Evolutionary conservation across 2,329 filamentous ascomycete genomes (phyloP), one percentile per base, ranked within the genome.

Genomic region (Botryotinia globosa): DNA sequence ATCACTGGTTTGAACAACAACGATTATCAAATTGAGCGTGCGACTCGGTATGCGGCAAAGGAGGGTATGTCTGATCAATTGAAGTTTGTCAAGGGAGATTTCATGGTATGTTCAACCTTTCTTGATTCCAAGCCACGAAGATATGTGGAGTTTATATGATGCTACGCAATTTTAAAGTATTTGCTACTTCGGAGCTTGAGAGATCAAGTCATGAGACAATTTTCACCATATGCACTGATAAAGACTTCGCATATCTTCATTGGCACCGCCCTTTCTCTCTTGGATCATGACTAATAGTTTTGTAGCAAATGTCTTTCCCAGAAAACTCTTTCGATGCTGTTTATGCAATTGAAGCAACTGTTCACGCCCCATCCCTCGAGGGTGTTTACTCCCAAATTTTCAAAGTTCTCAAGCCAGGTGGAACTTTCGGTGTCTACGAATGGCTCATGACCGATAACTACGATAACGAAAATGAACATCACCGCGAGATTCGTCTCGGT

Each of bases 391-490:
- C 89, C 81, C 92, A 98, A 83, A 98, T 98, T 80, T 94, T 91
- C 88, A 92, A 93, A 65, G 94, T 98, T 34, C 87, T 99, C 76
- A 99, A 98, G 88, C 96, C 96, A 32, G 96, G 96, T 74, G 95
- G 96, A 82, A 87, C 94, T 69, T 99, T 98, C 79, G 96, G 95
- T 81, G 95, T 98, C 69, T 99, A 98, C 84, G 96, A 99, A 84
- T 98, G 96, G 96, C 87, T 98, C 80, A 98, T 99, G 96, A 98
- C 94, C 10, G 94, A 98, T 75, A 85, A 91, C 37, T 99, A 98
- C 84, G 92, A 98, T 85, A 95, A 97, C 81, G 87, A 92, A 74
- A 94, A 98, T 86, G 83, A 93, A 1, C 87, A 90, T 79, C 96
- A 98, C 85, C 92, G 94, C 77, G 89, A 93, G 81, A 96, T 98